A percentile compares a stretch with the other conserved stretches of the same genome.
These are phyloP conservation scores for Septoria petroselini DNA, from an alignment of 2,329 filamentous ascomycete species.

Conservation along the genomic window DNA sequence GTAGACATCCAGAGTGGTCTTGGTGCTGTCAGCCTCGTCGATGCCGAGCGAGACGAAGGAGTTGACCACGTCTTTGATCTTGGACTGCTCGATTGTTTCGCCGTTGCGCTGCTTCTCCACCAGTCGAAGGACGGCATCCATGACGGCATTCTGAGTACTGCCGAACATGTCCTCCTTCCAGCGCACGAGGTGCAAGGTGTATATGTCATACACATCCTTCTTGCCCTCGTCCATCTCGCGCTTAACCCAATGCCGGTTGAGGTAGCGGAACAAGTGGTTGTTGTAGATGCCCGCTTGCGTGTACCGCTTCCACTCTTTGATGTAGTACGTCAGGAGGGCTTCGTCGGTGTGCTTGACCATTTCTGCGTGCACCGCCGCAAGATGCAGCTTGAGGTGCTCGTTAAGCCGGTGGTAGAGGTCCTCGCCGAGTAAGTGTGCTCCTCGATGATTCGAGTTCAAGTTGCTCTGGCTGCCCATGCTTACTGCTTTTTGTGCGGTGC, in stretches of 20 bases:
- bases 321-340: slow-evolving; percentile 86
- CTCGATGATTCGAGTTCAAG: slow-evolving; percentile 61
- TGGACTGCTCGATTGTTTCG: slow-evolving; percentile 93
- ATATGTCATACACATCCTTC: slow-evolving; percentile 97
- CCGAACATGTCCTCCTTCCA: slow-evolving; percentile 92
- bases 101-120: slow-evolving; percentile 97
- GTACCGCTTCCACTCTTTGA: slow-evolving; percentile 93
- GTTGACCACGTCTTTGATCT: slow-evolving; percentile 96
- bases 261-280: slow-evolving; percentile 92
- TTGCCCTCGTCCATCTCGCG: slow-evolving; percentile 98
- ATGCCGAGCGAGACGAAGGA: slow-evolving; percentile 91
- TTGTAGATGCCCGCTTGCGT: slow-evolving; percentile 95
- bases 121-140: slow-evolving; percentile 89
- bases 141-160: slow-evolving; percentile 79
- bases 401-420: slow-evolving; percentile 92
- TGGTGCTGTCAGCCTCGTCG: slow-evolving; percentile 87
- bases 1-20: slow-evolving; percentile 94
- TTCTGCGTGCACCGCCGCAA: slow-evolving; percentile 65
- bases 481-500: slow-evolving; percentile 92
- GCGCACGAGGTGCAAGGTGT: slow-evolving; percentile 90
- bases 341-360: slow-evolving; percentile 84
- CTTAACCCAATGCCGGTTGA: slow-evolving; percentile 99
- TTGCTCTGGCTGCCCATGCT: slow-evolving; percentile 46
- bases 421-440: slow-evolving; percentile 90
- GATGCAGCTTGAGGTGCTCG: slow-evolving; percentile 75